Evolutionary conservation across 805 yeast species (phyloP), one percentile per base, ranked within the genome.

Genomic region (Barnettozyma siamensis): DNA sequence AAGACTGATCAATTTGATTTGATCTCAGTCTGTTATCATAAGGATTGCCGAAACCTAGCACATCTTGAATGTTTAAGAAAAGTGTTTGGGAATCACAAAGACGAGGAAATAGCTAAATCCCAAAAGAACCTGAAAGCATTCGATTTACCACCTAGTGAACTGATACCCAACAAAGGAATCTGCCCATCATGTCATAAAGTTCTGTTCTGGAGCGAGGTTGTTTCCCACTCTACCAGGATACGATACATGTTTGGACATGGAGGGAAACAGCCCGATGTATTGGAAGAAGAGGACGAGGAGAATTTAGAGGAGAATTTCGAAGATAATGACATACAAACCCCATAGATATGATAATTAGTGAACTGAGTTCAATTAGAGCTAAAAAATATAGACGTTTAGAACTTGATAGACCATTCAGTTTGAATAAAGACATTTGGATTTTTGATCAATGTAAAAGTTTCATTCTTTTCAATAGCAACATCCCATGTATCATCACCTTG

Each of bases 371-470:
- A n/a, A n/a, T n/a, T n/a, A n/a, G n/a, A n/a, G n/a, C n/a, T n/a
- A n/a, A n/a, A 21, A 6, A 4, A 31, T 31, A 18, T 19, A 17
- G 19, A 26, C 27, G 20, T 13, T 40, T 49, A 57, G 33, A 70
- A 55, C 31, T 48, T 40, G n/a, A 75, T 62, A 16, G 56, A 53
- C 86, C 87, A 82, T 17, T 63, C 61, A 18, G 60, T 41, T 45
- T 65, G 66, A 37, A 81, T 57, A 4, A 55, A 42, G n/a, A 81
- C 64, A 11, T 50, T 49, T 23, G 88, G 84, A 44, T 75, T 72
- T 44, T 73, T 65, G 26, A 83, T 66, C 5, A 62, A 46, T 6
- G 56, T 39, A 24, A 50, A 50, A 19, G 50, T 47, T 2, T 41
- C 55, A 4, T 41, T 41, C 33, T 41, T 31, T 46, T 54, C 26